Percentiles rank a stretch among this genome's conserved stretches.
These are phyloP conservation scores for Cyberlindnera samutprakarnensis DNA, from an alignment of 805 yeast species.

Conservation along the genomic window DNA sequence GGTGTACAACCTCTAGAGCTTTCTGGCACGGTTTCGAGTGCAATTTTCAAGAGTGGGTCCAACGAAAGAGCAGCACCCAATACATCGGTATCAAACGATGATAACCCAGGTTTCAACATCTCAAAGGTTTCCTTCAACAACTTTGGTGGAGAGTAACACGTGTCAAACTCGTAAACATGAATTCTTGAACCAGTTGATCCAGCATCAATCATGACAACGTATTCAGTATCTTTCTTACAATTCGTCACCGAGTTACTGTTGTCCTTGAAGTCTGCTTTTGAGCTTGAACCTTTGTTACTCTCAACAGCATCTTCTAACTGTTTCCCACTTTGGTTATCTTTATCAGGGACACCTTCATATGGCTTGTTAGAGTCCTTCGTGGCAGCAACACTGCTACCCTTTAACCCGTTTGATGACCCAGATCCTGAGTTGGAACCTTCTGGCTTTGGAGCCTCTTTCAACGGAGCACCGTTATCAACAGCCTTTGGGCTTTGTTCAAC, in stretches of 20 bases:
- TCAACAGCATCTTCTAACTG: constrained; percentile 6
- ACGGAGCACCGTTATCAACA: constrained; percentile 20
- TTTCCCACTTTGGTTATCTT: constrained; percentile 9
- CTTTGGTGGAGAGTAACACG: constrained; percentile 77
- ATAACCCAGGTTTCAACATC: constrained; percentile 89
- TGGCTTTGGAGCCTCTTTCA: constrained; percentile 24
- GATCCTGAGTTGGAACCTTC: constrained; percentile 4
- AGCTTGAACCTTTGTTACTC: constrained; percentile 6
- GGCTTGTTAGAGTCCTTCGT: constrained; percentile 21
- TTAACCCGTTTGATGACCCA: constrained; percentile 4
- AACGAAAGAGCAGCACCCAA: constrained; percentile 84
- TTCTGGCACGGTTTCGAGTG: constrained; percentile 71
- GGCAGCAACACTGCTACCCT: constrained; percentile 19
- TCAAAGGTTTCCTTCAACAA: constrained; percentile 75
- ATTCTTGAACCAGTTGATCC: constrained; percentile 97
- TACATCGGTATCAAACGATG: constrained; percentile 74
- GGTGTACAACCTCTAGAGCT: constrained; percentile 77
- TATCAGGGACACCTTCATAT: constrained; percentile 24
- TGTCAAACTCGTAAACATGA: constrained; percentile 87
- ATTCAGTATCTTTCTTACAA: constrained; percentile 46
- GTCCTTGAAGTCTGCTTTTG: too few relatives aligned
- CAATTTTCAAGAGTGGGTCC: constrained; percentile 72
- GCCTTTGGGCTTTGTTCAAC: constrained; percentile 20
- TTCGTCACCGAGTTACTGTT: constrained; percentile 8
- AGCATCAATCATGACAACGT: constrained; percentile 93